These are phyloP conservation scores for Diaporthe sp. DNA, from an alignment of 2,329 filamentous ascomycete species.

Conservation along the genomic window DNA sequence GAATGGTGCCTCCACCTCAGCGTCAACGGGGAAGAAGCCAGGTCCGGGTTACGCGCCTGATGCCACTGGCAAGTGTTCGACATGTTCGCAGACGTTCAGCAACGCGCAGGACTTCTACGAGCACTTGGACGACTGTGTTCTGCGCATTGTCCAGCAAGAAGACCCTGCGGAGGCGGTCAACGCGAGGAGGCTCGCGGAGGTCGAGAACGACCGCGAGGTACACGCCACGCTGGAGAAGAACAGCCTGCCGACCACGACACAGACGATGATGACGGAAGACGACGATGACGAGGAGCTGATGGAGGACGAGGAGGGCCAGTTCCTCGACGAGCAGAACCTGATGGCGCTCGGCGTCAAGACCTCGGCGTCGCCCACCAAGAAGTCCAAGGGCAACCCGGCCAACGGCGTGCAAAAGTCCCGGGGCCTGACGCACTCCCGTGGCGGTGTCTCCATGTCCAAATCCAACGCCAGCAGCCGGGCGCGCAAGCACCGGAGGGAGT, in stretches of 20 bases:
- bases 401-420: slow-evolving; percentile 76
- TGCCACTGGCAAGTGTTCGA: slow-evolving; percentile 94
- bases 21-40: slow-evolving; percentile 72
- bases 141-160: slow-evolving; percentile 80
- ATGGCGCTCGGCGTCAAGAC: slow-evolving; percentile 57
- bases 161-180: slow-evolving; percentile 79
- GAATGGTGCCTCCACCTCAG: slow-evolving; percentile 49
- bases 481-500: slow-evolving; percentile 93
- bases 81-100: slow-evolving; percentile 89
- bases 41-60: slow-evolving; percentile 78
- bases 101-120: slow-evolving; percentile 99
- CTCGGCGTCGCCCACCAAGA: slow-evolving; percentile 66
- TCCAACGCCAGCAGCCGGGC: slow-evolving; percentile 68
- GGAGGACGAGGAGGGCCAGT: slow-evolving; percentile 70
- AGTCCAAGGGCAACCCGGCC: slow-evolving; percentile 68
- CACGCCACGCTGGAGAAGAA: slow-evolving; percentile 76
- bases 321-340: slow-evolving; percentile 67
- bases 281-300: slow-evolving; percentile 62
- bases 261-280: slow-evolving; percentile 52
- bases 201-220: slow-evolving; percentile 74
- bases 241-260: slow-evolving; percentile 63
- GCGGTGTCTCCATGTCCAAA: slow-evolving; percentile 70
- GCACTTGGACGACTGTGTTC: slow-evolving; percentile 86
- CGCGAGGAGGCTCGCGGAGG: slow-evolving; percentile 74
- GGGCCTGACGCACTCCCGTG: slow-evolving; percentile 84